Base-by-base conservation (phyloP, 371 early-diverging fungal genomes). In the Actinomortierella ambigua region DNA sequence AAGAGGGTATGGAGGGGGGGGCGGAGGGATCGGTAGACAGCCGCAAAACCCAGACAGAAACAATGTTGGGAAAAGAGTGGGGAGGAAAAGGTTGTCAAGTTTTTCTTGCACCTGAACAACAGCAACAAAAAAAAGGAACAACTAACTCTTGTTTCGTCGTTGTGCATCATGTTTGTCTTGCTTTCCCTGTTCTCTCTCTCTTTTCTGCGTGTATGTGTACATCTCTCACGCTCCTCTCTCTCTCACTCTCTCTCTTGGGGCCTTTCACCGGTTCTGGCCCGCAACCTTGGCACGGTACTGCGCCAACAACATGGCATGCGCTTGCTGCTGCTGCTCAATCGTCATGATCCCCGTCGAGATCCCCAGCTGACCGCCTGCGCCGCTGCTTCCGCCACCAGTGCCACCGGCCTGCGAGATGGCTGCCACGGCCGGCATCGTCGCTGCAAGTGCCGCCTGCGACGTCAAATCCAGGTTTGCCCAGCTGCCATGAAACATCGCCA, bases 341-440 rank as follows among this genome's bases (percentile, higher is more conserved):
- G 73, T 58, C 73, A 71, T 71, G 59, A 71, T 71, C 20, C 73
- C 73, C 15, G 73, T 66, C 44, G 73, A 59, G 53, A 71, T 71
- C 14, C 73, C 73, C 53, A 71, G 44, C 28, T 69, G 69, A 2
- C 58, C 63, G 18, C 63, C 63, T 2, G 59, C 46, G 26, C 66
- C 59, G 3, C n/a, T n/a, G 34, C 34, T 34, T 6, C 34, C 11
- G 34, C 34, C 34, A 34, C 34, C 11, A n/a, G n/a, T n/a, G 11
- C 34, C 34, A 34, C 34, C 34, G 4, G 48, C 53, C 50, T 57
- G 71, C 20, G 62, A n/a, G 8, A 63, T 40, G 7, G 73, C 63
- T 22, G 73, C 59, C 2, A 66, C 59, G 29, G 66, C 61, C 0
- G 65, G 63, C 6, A 66, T 66, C 3, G 73, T 66, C 8, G 66